These are phyloP conservation scores for Epichloe glyceriae DNA, from an alignment of 2,329 filamentous ascomycete genomes.

Conservation along the genomic window DNA sequence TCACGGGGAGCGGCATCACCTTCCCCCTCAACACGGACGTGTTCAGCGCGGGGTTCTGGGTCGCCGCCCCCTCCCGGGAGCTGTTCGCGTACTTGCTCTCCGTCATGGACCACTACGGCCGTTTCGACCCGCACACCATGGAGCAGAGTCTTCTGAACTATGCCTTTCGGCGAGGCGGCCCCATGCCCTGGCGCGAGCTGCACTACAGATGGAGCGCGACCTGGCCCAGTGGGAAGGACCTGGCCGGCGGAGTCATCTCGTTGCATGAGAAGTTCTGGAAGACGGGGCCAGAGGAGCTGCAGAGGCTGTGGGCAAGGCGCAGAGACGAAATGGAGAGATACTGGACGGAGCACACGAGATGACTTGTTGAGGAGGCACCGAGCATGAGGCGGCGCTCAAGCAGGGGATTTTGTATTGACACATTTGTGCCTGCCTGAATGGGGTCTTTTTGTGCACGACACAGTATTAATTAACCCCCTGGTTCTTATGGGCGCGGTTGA, in stretches of 20 bases:
- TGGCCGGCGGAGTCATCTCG: slow-evolving; percentile 18
- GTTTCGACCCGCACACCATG: slow-evolving; percentile 13
- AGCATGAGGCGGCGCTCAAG: too few species aligned
- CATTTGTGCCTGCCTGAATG: too few species aligned
- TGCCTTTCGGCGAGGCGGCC: slow-evolving; percentile 24
- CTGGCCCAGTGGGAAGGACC: slow-evolving; percentile 22
- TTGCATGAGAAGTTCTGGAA: slow-evolving; percentile 27
- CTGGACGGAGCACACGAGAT: not conserved
- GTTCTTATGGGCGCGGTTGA: too few species aligned
- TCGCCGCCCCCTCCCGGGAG: slow-evolving; percentile 24
- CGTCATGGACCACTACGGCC: too few species aligned
- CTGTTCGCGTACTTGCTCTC: slow-evolving; percentile 23
- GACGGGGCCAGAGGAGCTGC: slow-evolving; percentile 7
- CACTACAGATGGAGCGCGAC: slow-evolving; percentile 26
- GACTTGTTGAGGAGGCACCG: too few species aligned
- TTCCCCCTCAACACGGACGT: slow-evolving; percentile 17
- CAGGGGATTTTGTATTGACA: not conserved
- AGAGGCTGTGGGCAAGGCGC: slow-evolving; percentile 1
- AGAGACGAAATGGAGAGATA: not conserved
- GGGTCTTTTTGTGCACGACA: too few species aligned
- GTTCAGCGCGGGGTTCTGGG: slow-evolving; percentile 29
- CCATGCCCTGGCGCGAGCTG: slow-evolving; percentile 29
- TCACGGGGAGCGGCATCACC: slow-evolving; percentile 19
- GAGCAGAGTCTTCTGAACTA: slow-evolving; percentile 33
- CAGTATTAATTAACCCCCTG: too few species aligned